These are phyloP conservation scores for Geoglossum cookeanum DNA, from an alignment of 2,329 filamentous ascomycete species.

Conservation along the genomic window DNA sequence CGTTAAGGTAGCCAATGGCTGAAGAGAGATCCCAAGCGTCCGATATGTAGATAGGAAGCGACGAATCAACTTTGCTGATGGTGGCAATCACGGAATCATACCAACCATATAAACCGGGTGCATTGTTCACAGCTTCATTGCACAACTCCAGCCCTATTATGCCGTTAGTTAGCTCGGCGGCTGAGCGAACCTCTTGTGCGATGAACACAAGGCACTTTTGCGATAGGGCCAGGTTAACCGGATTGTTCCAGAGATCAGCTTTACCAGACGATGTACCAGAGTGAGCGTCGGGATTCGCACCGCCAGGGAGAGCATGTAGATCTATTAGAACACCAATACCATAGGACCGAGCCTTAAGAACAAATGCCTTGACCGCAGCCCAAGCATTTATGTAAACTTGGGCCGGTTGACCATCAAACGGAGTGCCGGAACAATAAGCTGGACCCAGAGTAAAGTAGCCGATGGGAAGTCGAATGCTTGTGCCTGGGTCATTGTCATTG, in stretches of 20 bases:
- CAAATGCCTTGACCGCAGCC: constrained; percentile 28
- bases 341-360: constrained; percentile 24
- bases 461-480: constrained; percentile 38
- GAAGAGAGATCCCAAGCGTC: constrained; percentile 35
- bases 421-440: constrained; percentile 29
- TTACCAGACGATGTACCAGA: constrained; percentile 33
- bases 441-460: constrained; percentile 38
- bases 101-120: constrained; percentile 35
- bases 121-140: constrained; percentile 34
- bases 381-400: constrained; percentile 35
- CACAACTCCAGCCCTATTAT: constrained; percentile 37
- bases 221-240: constrained; percentile 25
- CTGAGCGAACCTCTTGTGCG: constrained; percentile 24
- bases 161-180: constrained; percentile 17
- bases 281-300: constrained; percentile 35
- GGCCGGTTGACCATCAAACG: constrained; percentile 28
- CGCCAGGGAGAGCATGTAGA: constrained; percentile 38
- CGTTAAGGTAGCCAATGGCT: constrained; percentile 26
- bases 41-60: constrained; percentile 36
- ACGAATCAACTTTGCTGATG: constrained; percentile 28
- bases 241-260: constrained; percentile 31
- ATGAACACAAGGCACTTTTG: constrained; percentile 31
- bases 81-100: constrained; percentile 32
- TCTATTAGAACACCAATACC: constrained; percentile 39
- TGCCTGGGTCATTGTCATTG: constrained; percentile 16